A percentile compares a stretch with the other conserved stretches of the same genome.
phyloP scores from a whole-genome alignment of 2,329 filamentous ascomycete genomes.

The Sclerotiophoma versabilis region DNA sequence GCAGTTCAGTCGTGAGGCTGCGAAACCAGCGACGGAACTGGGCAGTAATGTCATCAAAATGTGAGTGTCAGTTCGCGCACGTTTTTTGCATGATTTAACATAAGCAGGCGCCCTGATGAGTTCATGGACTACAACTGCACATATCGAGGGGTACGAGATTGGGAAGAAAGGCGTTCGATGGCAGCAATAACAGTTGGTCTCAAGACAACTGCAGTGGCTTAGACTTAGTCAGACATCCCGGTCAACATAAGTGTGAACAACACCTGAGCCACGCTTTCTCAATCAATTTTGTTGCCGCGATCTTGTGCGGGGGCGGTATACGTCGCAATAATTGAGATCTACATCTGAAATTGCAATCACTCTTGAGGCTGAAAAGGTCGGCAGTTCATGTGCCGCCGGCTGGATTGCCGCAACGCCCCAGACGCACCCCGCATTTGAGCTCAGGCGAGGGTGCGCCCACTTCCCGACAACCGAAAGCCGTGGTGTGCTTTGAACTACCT shows the following conservation, averaged over 20 bases:
- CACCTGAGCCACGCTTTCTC: neutral
- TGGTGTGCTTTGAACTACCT: neutral
- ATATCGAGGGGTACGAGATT: constrained; percentile 48
- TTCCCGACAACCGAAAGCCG: constrained; percentile 3
- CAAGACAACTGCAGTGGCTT: neutral
- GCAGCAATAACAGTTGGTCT: neutral
- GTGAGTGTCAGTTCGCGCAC: constrained; percentile 1
- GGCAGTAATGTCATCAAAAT: constrained; percentile 44
- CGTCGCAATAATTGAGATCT: neutral
- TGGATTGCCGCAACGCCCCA: neutral
- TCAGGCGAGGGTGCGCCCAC: neutral
- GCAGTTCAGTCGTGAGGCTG: constrained; percentile 53
- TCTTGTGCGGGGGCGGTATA: neutral
- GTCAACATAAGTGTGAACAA: neutral
- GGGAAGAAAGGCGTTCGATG: constrained; percentile 25
- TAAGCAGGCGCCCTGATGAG: constrained; percentile 43
- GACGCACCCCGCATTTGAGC: neutral
- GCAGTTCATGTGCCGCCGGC: neutral
- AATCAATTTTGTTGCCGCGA: neutral
- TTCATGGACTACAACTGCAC: constrained; percentile 54
- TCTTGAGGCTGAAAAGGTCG: neutral
- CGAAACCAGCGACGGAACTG: constrained; percentile 48
- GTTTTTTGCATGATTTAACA: neutral
- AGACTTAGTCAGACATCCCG: neutral
- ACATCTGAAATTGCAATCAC: neutral